Evolutionary conservation across 1,139 yeast species (phyloP).

Genomic region (Diutina ranongensis): DNA sequence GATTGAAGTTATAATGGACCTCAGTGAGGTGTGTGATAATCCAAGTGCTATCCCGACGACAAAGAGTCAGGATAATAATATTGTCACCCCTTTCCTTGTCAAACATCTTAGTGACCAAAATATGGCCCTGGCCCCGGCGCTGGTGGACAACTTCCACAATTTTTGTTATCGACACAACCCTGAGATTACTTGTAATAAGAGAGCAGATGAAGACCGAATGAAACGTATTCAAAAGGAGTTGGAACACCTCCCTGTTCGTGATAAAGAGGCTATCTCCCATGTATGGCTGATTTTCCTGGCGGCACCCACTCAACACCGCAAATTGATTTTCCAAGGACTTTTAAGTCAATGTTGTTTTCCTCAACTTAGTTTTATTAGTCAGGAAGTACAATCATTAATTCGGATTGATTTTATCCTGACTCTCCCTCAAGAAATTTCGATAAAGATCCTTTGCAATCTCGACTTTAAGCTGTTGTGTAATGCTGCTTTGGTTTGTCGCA

Average conservation of each 20-base stretch:
- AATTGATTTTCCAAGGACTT: conserved; percentile 70
- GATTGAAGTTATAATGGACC: background rate
- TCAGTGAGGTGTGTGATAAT: background rate
- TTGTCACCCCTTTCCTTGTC: conserved; percentile 34
- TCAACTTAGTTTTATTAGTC: conserved; percentile 71
- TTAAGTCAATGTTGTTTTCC: conserved; percentile 92
- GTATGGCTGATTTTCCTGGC: conserved; percentile 74
- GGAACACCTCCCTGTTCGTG: conserved; percentile 47
- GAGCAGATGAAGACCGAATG: conserved; percentile 59
- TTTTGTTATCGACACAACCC: conserved; percentile 93
- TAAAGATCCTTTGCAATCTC: conserved; percentile 75
- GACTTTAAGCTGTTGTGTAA: conserved; percentile 87
- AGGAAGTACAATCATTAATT: conserved; percentile 67
- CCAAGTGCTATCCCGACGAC: background rate
- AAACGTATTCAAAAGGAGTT: conserved; percentile 46
- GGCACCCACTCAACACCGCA: conserved; percentile 56
- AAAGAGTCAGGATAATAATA: conserved; percentile 14
- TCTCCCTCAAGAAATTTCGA: conserved; percentile 74
- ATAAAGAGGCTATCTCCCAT: conserved; percentile 60
- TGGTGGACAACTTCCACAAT: conserved; percentile 40
- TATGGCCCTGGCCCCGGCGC: conserved; percentile 6
- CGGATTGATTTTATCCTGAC: conserved; percentile 82
- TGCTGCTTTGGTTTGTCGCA: conserved; percentile 83
- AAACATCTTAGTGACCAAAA: conserved; percentile 32
- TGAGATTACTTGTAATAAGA: conserved; percentile 59